phyloP scores from a whole-genome alignment of 2,329 filamentous ascomycete genomes.

The Triangularia setosa region DNA sequence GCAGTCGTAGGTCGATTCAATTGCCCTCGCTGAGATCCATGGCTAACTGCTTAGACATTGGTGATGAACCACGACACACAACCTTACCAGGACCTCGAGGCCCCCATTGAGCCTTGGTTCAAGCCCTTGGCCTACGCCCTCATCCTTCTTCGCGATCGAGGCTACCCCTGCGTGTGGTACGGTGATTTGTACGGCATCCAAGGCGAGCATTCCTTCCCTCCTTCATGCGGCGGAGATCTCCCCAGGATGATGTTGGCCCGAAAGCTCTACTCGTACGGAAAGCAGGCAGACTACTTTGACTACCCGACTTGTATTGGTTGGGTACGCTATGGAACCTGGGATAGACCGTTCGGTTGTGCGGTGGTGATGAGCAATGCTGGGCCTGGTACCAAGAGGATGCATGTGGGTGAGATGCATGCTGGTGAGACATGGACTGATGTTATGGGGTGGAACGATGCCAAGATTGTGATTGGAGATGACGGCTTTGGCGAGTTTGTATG shows the following conservation, averaged over 20 bases:
- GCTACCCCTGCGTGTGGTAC: conserved; percentile 67
- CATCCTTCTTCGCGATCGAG: conserved; percentile 61
- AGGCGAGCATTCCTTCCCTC: conserved; percentile 42
- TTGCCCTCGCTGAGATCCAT: not conserved
- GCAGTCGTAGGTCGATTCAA: conserved; percentile 31
- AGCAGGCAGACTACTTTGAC: conserved; percentile 62
- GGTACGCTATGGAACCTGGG: conserved; percentile 47
- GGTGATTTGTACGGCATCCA: conserved; percentile 65
- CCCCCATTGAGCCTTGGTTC: conserved; percentile 62
- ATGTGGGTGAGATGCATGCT: conserved; percentile 54
- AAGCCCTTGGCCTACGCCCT: conserved; percentile 69
- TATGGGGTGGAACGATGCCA: conserved; percentile 47
- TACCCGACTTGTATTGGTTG: conserved; percentile 60
- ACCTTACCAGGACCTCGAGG: conserved; percentile 40
- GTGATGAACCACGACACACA: conserved; percentile 70
- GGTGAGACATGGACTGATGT: conserved; percentile 64
- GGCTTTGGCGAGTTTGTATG: conserved; percentile 60
- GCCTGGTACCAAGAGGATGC: conserved; percentile 55
- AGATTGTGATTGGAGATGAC: conserved; percentile 55
- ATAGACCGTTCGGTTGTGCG: conserved; percentile 48
- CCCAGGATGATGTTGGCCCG: conserved; percentile 58
- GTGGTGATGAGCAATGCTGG: conserved; percentile 54
- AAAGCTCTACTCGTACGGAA: conserved; percentile 64
- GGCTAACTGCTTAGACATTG: conserved; percentile 45
- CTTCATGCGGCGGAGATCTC: conserved; percentile 52